Conservation (phyloP, 2,329 filamentous ascomycete genomes). For the Exophiala dermatitidis region DNA sequence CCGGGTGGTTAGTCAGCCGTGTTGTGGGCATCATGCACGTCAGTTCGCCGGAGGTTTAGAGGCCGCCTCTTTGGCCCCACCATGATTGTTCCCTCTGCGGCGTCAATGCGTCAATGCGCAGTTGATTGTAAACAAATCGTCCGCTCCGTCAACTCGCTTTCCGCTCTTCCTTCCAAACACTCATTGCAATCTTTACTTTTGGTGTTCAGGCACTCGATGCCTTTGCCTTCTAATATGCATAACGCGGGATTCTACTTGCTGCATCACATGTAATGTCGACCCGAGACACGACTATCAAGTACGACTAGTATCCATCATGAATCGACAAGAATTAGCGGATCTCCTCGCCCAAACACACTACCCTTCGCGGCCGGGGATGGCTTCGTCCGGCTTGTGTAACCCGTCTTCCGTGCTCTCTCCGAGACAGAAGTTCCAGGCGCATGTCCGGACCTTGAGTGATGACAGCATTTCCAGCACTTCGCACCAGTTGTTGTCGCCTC, state of each 20-base stretch:
- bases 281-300: neutral
- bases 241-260: neutral
- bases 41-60: neutral
- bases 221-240: neutral
- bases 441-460: slow-evolving; percentile 16
- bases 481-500: slow-evolving; percentile 3
- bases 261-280: neutral
- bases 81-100: neutral
- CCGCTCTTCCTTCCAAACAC: neutral
- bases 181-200: neutral
- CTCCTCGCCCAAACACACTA: slow-evolving; percentile 3
- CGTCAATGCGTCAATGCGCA: slow-evolving; percentile 9
- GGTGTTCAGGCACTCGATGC: neutral
- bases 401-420: slow-evolving; percentile 13
- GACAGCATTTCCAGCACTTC: slow-evolving; percentile 2
- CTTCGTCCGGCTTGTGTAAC: slow-evolving; percentile 2
- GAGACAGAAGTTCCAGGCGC: slow-evolving; percentile 20
- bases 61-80: neutral
- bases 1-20: neutral
- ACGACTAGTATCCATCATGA: neutral
- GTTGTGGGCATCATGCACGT: neutral
- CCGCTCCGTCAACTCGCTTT: neutral
- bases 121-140: slow-evolving; percentile 8
- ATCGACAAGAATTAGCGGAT: neutral
- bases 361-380: slow-evolving; percentile 4